These are phyloP conservation scores for Saccharomycopsis phalli DNA, from an alignment of 1,139 yeast species.

Conservation along the genomic window DNA sequence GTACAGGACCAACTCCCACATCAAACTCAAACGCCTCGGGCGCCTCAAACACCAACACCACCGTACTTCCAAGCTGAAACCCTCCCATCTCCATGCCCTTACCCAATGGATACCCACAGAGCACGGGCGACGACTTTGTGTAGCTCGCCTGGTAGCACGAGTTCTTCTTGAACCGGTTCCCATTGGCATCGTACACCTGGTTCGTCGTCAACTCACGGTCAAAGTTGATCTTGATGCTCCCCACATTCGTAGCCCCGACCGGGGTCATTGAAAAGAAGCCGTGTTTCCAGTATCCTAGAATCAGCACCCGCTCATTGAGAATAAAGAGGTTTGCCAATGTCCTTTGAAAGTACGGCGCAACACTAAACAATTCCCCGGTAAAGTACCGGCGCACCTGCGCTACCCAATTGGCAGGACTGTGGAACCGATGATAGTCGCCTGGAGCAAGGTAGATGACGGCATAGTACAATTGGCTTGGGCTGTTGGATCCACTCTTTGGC, in stretches of 20 bases:
- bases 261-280: constrained; percentile 99
- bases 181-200: constrained; percentile 49
- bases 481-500: constrained; percentile 7
- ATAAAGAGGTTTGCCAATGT: constrained; percentile 82
- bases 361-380: constrained; percentile 91
- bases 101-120: constrained; percentile 81
- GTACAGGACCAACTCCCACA: constrained; percentile 62
- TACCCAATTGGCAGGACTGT: constrained; percentile 96
- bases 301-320: constrained; percentile 89
- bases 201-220: constrained; percentile 89
- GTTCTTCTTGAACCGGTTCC: constrained; percentile 48
- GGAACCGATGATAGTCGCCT: constrained; percentile 96
- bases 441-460: constrained; percentile 95
- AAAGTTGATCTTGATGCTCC: constrained; percentile 84
- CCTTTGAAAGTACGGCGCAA: constrained; percentile 80
- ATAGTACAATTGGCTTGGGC: constrained; percentile 46
- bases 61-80: constrained; percentile 90
- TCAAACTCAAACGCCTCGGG: constrained; percentile 68
- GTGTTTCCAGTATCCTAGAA: constrained; percentile 91
- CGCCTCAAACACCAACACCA: constrained; percentile 93
- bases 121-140: constrained; percentile 63
- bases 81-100: constrained; percentile 98
- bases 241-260: constrained; percentile 98
- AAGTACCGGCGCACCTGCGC: constrained; percentile 89
- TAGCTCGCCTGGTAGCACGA: constrained; percentile 95